Evolutionary conservation across 257 asterid genomes (phyloP).

Genomic region (Vinca minor): DNA sequence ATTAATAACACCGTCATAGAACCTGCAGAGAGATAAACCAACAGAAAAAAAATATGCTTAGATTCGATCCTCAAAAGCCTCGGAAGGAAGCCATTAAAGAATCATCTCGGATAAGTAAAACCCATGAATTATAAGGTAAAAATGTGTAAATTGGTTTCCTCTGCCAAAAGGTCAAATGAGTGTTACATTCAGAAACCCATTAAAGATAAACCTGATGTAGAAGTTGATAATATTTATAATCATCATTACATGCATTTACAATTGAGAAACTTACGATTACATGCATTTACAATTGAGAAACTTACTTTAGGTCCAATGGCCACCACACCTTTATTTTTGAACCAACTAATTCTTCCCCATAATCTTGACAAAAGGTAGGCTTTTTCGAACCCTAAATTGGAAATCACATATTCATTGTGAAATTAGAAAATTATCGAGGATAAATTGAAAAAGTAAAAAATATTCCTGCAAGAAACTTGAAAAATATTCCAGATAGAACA

Average conservation of each 20-base stretch:
- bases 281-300: too few relatives aligned
- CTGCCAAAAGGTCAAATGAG: not conserved
- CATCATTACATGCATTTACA: not conserved
- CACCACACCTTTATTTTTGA: constrained; percentile 46
- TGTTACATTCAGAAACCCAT: too few relatives aligned
- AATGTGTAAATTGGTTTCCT: not conserved
- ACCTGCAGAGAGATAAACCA: constrained; percentile 31
- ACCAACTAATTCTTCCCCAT: constrained; percentile 45
- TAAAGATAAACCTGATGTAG: too few relatives aligned
- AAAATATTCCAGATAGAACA: not conserved
- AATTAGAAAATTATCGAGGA: constrained; percentile 3
- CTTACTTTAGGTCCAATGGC: constrained; percentile 40
- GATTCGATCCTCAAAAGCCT: too few relatives aligned
- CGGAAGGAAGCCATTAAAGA: not conserved
- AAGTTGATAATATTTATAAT: not conserved
- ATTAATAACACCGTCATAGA: constrained; percentile 36
- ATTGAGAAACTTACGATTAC: too few relatives aligned
- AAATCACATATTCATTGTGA: not conserved
- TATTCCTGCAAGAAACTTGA: not conserved
- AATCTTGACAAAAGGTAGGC: constrained; percentile 15
- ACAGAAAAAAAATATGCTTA: constrained; percentile 4
- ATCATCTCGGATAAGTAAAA: not conserved
- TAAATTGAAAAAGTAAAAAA: not conserved
- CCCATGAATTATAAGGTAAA: not conserved
- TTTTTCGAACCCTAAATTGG: constrained; percentile 27